These are phyloP conservation scores for sweet orange (Citrus sinensis) DNA, from an alignment of 345 rosid genomes.

Conservation along the genomic window DNA sequence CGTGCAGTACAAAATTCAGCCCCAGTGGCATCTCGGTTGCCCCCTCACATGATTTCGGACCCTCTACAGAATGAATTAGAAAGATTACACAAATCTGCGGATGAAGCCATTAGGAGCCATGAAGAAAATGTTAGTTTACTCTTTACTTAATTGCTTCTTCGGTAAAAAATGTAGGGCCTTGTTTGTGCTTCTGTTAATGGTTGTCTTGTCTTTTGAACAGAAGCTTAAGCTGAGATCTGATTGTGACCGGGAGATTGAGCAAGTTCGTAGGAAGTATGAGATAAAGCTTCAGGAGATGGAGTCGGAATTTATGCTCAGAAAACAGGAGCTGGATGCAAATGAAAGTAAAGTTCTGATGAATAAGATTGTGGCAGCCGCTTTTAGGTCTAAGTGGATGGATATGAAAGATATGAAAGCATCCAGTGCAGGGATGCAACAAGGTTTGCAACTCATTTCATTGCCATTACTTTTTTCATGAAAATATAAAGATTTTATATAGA, in stretches of 20 bases:
- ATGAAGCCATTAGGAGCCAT: slow-evolving; percentile 22
- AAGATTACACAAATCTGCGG: slow-evolving; percentile 33
- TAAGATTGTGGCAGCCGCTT: slow-evolving; percentile 57
- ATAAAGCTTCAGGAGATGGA: slow-evolving; percentile 37
- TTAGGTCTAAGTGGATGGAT: slow-evolving; percentile 48
- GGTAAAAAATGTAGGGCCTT: not conserved
- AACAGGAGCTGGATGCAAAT: slow-evolving; percentile 39
- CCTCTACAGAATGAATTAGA: slow-evolving; percentile 67
- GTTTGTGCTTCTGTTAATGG: slow-evolving; percentile 10
- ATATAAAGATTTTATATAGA: not conserved
- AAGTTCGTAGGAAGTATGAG: slow-evolving; percentile 47
- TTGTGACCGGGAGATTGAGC: slow-evolving; percentile 54
- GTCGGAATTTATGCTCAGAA: slow-evolving; percentile 26
- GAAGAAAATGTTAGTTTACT: slow-evolving; percentile 40
- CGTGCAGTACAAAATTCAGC: slow-evolving; percentile 24
- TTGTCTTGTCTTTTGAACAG: slow-evolving; percentile 35
- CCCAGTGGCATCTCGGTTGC: slow-evolving; percentile 18
- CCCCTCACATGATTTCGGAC: slow-evolving; percentile 24
- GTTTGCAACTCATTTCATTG: slow-evolving; percentile 18
- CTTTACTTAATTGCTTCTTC: slow-evolving; percentile 13
- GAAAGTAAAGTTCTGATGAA: slow-evolving; percentile 38
- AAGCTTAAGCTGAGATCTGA: slow-evolving; percentile 40
- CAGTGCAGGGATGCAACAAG: slow-evolving; percentile 29
- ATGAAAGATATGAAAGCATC: slow-evolving; percentile 32
- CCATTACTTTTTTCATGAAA: not conserved